Percentiles rank a stretch among this genome's conserved stretches.
phyloP scores from a whole-genome alignment of 1,139 yeast genomes.

The Hemisphaericaspora subhashii region DNA sequence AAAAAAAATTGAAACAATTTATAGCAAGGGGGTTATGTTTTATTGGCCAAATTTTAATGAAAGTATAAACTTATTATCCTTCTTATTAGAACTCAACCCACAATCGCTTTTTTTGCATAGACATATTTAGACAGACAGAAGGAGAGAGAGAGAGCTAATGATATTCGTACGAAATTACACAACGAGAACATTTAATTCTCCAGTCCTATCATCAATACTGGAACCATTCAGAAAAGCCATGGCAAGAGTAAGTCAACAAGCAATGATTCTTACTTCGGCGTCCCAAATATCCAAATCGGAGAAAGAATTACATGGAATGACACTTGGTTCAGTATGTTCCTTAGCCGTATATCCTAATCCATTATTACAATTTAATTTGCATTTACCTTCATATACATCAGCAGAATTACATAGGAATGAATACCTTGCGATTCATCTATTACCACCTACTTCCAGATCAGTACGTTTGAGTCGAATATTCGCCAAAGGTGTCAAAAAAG shows the following conservation, averaged over 20 bases:
- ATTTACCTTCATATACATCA: constrained; percentile 79
- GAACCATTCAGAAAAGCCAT: constrained; percentile 32
- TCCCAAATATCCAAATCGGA: constrained; percentile 4
- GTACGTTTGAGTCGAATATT: constrained; percentile 58
- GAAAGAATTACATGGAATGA: constrained; percentile 62
- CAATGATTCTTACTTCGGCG: constrained; percentile 39
- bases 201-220: constrained; percentile 2
- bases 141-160: no score
- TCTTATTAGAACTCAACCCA: no score
- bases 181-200: constrained; percentile 2
- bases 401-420: constrained; percentile 53
- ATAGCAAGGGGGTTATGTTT: no score
- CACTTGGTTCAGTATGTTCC: constrained; percentile 80
- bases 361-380: constrained; percentile 75
- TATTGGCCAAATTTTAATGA: no score
- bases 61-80: no score
- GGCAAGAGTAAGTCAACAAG: constrained; percentile 44
- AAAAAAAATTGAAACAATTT: no score
- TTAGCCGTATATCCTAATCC: constrained; percentile 74
- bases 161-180: constrained; percentile 1
- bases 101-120: not conserved
- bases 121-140: no score
- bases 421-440: constrained; percentile 69
- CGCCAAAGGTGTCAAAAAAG: constrained; percentile 54
- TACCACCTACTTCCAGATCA: constrained; percentile 57